Evolutionary conservation across 768 basidiomycete genomes (phyloP), one percentile per base, ranked within the genome.

Genomic region (Psilocybe azurescens): DNA sequence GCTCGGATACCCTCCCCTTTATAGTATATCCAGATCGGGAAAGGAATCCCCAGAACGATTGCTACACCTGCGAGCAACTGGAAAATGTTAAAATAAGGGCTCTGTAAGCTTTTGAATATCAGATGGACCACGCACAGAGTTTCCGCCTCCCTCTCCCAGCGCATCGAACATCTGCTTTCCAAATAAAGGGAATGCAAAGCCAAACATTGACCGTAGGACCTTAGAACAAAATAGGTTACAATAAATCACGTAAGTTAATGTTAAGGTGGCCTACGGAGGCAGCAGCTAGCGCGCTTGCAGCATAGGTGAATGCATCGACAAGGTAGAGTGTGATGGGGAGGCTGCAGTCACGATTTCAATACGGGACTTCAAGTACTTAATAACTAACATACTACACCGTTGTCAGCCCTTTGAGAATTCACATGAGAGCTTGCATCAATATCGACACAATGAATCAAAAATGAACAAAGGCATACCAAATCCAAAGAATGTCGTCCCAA

Each of bases 1-100:
- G 74, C 74, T 9, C 75, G 72, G 38, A 77, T 57, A 38, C 75
- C 71, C 69, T 87, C 90, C 53, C 90, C 90, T 46, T 80, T 76
- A 77, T 80, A 89, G 74, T 87, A 92, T 9, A 92, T 79, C 83
- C 83, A 91, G 2, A 90, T 74, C 1, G 90, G 89, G 76, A 91
- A 91, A 1, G 90, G 90, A 60, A 91, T 87, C 5, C 90, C 90
- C 16, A 87, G 69, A 28, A 86, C 61, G 16, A 87, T 81, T 39
- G 81, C 79, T n/a, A 88, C 70, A 41, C 84, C 89, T 3, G 85
- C 90, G 2, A 91, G 69, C 13, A 81, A 62, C 77, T 79, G 76
- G 53, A 39, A 18, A 57, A 56, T 38, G 53, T 28, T 24, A 24
- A 24, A 11, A 8, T 24, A 33, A n/a, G 49, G 57, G 44, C 9